Evolutionary conservation across 163 green algal species (phyloP).

Genomic region (Dunaliella salina): DNA sequence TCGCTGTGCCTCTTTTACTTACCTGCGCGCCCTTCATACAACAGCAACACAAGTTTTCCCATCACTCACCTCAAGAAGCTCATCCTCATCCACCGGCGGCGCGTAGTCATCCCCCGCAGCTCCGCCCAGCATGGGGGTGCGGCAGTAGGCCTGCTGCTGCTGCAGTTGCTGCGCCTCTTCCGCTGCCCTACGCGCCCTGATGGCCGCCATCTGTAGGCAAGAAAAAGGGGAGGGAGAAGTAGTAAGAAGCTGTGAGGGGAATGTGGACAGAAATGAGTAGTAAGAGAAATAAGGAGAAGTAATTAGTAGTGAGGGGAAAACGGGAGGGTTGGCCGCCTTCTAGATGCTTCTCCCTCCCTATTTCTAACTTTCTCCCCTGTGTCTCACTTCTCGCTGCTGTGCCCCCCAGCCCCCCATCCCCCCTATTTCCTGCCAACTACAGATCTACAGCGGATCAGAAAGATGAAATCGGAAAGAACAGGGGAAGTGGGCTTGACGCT

Average conservation of each 20-base stretch:
- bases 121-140: background rate
- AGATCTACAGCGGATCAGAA: too few relatives aligned
- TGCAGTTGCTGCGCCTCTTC: background rate
- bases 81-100: background rate
- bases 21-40: too few relatives aligned
- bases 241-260: background rate
- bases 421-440: too few relatives aligned
- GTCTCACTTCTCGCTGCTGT: too few relatives aligned
- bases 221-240: background rate
- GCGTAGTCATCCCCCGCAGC: background rate
- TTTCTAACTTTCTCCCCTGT: too few relatives aligned
- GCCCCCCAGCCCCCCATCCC: too few relatives aligned
- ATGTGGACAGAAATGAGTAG: background rate
- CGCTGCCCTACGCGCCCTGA: background rate
- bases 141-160: background rate
- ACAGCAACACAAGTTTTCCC: background rate
- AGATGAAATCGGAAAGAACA: too few relatives aligned
- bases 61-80: background rate
- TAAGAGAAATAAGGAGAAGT: background rate
- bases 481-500: too few relatives aligned
- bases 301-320: background rate
- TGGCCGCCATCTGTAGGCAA: background rate
- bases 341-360: too few relatives aligned
- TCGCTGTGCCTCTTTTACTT: too few relatives aligned
- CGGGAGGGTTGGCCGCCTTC: too few relatives aligned